Evolutionary conservation across 2,329 filamentous ascomycete species (phyloP), one percentile per base, ranked within the genome.

Genomic region (Talaromyces sp.): DNA sequence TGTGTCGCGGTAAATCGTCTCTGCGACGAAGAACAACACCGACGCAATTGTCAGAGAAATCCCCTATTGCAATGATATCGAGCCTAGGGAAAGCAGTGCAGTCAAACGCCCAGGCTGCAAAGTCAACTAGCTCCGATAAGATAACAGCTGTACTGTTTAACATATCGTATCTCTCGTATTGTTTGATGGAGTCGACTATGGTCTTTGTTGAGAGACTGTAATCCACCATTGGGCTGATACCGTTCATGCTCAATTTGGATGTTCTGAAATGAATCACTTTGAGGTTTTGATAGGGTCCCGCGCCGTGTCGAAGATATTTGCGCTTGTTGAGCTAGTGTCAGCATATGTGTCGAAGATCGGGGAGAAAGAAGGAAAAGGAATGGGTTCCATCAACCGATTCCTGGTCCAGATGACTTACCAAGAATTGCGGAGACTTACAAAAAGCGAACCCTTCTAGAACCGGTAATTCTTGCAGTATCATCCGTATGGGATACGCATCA

Each of bases 31-130:
- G 50, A 6, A 54, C 31, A 35, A 35, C 11, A 28, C 23, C 25
- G 4, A 5, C 12, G 9, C 9, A 14, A 6, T 8, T 3, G 2
- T 7, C 2, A 16, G 12, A 28, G 23, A 57, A 28, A 28, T 42
- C 21, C 21, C 54, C 54, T 21, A 57, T 28, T 18, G 21, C 54
- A 40, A 57, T 42, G 23, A 42, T 21, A 14, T 57, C 21, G 8
- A 57, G 21, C 28, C n/a, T 42, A 7, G 54, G 54, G 14, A 57
- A 57, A 40, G 7, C 3, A 6, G 12, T n/a, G 6, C 35, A 40
- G 16, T 57, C 54, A 18, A 57, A 57, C 2, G 54, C 54, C 54
- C 54, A 57, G n/a, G 7, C 6, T 37, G 54, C 54, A 8, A 57
- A 57, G 23, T 57, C 54, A 18, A 57, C 33, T 21, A 57, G 31